Base-by-base conservation (phyloP, 176 grass and related monocot species). In the Triticum turgidum region DNA sequence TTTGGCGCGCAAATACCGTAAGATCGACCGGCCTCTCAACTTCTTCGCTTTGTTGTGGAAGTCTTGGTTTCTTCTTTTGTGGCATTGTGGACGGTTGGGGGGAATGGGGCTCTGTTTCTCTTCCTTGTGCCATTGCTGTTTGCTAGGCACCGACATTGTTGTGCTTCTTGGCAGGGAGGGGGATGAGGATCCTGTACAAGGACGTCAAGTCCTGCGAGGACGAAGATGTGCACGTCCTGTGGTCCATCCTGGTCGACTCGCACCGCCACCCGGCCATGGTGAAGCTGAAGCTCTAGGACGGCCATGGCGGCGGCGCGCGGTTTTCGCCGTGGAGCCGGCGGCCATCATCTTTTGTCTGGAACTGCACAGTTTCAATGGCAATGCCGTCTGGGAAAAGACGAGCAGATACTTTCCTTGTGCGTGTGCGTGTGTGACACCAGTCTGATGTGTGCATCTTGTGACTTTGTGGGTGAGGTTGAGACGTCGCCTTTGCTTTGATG, bases 201-300 rank as follows among this genome's bases (percentile, higher is more conserved):
- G 91, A 94, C 22, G 94, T 94, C 54, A 89, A 96, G 69, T 94
- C 87, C 11, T 96, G 94, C 75, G 89, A 87, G 45, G 92, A 82
- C 32, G 94, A 96, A 69, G 94, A 96, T 51, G 94, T 94, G 5
- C 94, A 94, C 3, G 56, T 96, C 20, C 91, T 96, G 4, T 96
- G 94, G 94, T 96, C 94, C 11, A 94, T 96, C 52, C 89, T 96
- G 9, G 90, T 96, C 47, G 84, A 96, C 22, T 96, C 94, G 9
- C 89, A 96, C 73, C 78, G 77, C 32, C 82, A 90, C 30, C 92
- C 79, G 13, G 73, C 65, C 41, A 73, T 91, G 51, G 68, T 66
- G 65, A 82, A 88, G 78, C 65, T 86, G 13, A 82, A 91, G 90
- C 86, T 91, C 70, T 85, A 69, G 69, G 54, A 9, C 72, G 18